Evolutionary conservation across 805 yeast species (phyloP).

Genomic region (Lipomyces chichibuensis): DNA sequence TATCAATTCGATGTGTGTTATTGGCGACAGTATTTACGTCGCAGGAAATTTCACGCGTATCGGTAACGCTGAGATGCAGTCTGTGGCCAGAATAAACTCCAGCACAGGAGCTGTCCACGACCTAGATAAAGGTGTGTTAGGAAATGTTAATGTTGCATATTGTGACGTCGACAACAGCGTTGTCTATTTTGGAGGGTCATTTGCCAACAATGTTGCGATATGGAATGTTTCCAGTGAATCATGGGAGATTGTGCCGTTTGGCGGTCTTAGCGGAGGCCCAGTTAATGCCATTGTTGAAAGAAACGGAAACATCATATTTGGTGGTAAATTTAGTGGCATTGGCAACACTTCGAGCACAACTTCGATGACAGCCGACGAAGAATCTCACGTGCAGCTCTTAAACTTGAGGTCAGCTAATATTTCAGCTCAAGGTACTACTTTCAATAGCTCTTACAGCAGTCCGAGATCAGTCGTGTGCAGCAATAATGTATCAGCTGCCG

Average conservation of each 20-base stretch:
- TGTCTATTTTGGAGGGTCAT: slow-evolving; percentile 81
- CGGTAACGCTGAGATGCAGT: slow-evolving; percentile 27
- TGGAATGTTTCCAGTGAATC: slow-evolving; percentile 56
- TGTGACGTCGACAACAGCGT: slow-evolving; percentile 53
- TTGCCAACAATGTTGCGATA: slow-evolving; percentile 64
- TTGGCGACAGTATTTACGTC: slow-evolving; percentile 36
- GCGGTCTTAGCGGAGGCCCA: slow-evolving; percentile 66
- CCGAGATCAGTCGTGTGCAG: slow-evolving; percentile 42
- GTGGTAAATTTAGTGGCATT: slow-evolving; percentile 71
- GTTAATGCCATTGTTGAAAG: slow-evolving; percentile 66
- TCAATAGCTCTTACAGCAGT: slow-evolving; percentile 47
- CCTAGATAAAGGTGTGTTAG: slow-evolving; percentile 40
- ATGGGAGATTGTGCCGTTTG: slow-evolving; percentile 62
- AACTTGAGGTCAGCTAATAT: slow-evolving; percentile 59
- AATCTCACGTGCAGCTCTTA: slow-evolving; percentile 52
- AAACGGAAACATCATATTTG: slow-evolving; percentile 63
- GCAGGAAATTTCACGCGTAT: slow-evolving; percentile 43
- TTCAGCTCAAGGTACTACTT: slow-evolving; percentile 48
- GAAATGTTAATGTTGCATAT: slow-evolving; percentile 51
- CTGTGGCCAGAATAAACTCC: slow-evolving; percentile 40
- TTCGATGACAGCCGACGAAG: neutral
- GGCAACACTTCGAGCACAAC: slow-evolving; percentile 48
- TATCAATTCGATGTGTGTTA: slow-evolving; percentile 35
- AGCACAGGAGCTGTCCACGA: slow-evolving; percentile 38
- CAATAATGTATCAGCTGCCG: slow-evolving; percentile 23